phyloP scores from a whole-genome alignment of 2,329 filamentous ascomycete species.

The Xylaria sp. region DNA sequence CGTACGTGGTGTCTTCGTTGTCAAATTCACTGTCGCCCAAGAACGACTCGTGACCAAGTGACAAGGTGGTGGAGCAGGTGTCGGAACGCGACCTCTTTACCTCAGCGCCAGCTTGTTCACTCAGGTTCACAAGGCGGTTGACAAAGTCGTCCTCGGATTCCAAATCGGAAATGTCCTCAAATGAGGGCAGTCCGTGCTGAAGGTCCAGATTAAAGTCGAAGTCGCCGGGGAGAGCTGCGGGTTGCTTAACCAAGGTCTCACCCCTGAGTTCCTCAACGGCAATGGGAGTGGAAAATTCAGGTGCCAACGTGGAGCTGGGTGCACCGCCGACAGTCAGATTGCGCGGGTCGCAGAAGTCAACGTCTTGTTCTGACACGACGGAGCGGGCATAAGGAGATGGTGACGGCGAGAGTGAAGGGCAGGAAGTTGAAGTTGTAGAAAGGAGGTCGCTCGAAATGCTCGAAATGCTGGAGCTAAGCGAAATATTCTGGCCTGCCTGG shows the following conservation, averaged over 20 bases:
- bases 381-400: constrained; percentile 77
- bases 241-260: constrained; percentile 54
- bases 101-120: constrained; percentile 56
- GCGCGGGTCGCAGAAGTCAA: constrained; percentile 89
- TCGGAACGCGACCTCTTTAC: constrained; percentile 69
- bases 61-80: constrained; percentile 69
- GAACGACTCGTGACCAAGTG: constrained; percentile 76
- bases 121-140: constrained; percentile 72
- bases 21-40: constrained; percentile 73
- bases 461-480: constrained; percentile 62
- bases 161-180: constrained; percentile 86
- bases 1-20: constrained; percentile 70
- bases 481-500: constrained; percentile 50
- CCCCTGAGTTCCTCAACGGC: constrained; percentile 63
- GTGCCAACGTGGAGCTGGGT: constrained; percentile 51
- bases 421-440: constrained; percentile 73
- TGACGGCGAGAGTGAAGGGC: constrained; percentile 85
- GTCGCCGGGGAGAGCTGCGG: constrained; percentile 43
- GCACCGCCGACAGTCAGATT: constrained; percentile 74
- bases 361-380: constrained; percentile 68
- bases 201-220: constrained; percentile 58
- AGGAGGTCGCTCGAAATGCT: constrained; percentile 71
- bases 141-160: constrained; percentile 90
- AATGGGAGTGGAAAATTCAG: constrained; percentile 68
- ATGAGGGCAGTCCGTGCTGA: constrained; percentile 67